These are phyloP conservation scores for Wallacemonas sp. DNA, from an alignment of 208 protist genomes.

Conservation along the genomic window DNA sequence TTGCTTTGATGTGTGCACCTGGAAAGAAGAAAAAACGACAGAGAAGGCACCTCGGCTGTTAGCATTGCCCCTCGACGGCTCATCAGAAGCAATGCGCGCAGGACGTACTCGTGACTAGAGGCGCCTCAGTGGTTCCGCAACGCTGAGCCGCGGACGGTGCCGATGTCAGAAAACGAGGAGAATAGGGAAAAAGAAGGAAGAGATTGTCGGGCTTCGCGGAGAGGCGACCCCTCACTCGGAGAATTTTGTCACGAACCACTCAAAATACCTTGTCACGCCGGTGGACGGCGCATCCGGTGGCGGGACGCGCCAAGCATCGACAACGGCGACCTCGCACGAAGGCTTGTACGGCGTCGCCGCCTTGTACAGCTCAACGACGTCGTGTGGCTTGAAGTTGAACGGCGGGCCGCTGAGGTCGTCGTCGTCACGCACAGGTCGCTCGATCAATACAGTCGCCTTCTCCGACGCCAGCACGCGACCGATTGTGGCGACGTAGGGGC, in stretches of 20 bases:
- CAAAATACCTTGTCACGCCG: conserved; percentile 9
- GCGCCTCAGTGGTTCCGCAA: too few relatives aligned
- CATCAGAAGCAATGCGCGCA: too few relatives aligned
- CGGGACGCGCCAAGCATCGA: conserved; percentile 7
- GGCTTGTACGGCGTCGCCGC: conserved; percentile 20
- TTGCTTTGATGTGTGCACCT: too few relatives aligned
- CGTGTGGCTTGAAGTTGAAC: conserved; percentile 37
- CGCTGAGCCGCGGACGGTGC: too few relatives aligned
- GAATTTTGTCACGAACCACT: conserved; percentile 15
- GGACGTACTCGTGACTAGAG: too few relatives aligned
- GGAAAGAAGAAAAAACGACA: not conserved
- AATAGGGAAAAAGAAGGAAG: conserved; percentile 1
- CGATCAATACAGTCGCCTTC: conserved; percentile 24
- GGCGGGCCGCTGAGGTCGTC: conserved; percentile 39
- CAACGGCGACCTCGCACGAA: not conserved
- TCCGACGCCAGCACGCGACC: conserved; percentile 16
- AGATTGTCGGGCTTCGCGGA: not conserved
- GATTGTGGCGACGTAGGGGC: conserved; percentile 27
- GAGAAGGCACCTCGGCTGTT: too few relatives aligned
- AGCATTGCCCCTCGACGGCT: too few relatives aligned
- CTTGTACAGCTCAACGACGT: conserved; percentile 37
- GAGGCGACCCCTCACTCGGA: not conserved
- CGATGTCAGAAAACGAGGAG: too few relatives aligned
- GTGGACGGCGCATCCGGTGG: not conserved
- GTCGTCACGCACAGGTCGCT: conserved; percentile 41